These are phyloP conservation scores for Castanea mollissima DNA, from an alignment of 306 rosid species.

Conservation along the genomic window DNA sequence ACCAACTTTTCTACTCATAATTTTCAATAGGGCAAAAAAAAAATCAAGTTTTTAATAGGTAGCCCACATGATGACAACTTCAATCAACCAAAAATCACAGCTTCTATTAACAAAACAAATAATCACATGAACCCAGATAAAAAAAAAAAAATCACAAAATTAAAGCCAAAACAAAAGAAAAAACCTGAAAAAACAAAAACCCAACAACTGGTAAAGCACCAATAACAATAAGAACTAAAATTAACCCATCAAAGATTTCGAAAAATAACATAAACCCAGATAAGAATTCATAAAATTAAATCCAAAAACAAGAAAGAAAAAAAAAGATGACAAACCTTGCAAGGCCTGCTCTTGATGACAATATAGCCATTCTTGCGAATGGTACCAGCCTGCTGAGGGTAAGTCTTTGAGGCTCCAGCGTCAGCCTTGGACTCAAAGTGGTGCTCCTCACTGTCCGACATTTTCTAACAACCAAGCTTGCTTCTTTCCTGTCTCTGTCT, in stretches of 20 bases:
- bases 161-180: background rate
- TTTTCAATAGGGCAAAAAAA: background rate
- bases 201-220: background rate
- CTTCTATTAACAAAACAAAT: no score
- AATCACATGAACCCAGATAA: background rate
- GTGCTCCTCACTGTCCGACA: conserved; percentile 71
- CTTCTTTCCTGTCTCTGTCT: background rate
- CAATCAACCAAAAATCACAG: background rate
- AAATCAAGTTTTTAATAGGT: background rate
- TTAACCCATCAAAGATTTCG: conserved; percentile 1
- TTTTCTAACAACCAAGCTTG: background rate
- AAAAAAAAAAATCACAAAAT: background rate
- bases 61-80: background rate
- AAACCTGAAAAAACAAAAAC: background rate
- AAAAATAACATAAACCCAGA: background rate
- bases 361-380: conserved; percentile 71
- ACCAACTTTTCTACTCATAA: background rate
- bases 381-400: conserved; percentile 66
- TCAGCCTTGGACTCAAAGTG: conserved; percentile 68
- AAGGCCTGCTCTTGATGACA: conserved; percentile 65
- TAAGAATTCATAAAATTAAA: background rate
- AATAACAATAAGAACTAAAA: background rate
- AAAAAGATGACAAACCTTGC: conserved; percentile 43
- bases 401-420: conserved; percentile 74
- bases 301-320: background rate